Conservation (phyloP, 352 stramenopile species). For the Thalassiosira livingstoniorum region DNA sequence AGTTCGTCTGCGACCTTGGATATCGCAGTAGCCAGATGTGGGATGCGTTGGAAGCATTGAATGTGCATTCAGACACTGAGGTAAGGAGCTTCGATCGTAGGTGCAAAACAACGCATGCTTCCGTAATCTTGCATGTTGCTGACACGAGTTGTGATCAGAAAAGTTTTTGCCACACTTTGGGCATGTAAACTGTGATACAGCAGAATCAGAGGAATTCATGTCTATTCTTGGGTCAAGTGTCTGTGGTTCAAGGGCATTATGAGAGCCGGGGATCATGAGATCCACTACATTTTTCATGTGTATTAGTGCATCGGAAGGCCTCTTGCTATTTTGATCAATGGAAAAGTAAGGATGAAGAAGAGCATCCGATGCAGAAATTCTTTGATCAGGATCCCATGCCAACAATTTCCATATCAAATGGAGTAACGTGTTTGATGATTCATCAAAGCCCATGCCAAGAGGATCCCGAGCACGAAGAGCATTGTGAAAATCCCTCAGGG, state of each 20-base stretch:
- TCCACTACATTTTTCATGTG: constrained; percentile 20
- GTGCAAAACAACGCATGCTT: constrained; percentile 78
- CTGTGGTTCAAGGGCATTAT: constrained; percentile 73
- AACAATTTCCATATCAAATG: constrained; percentile 95
- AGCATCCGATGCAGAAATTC: constrained; percentile 84
- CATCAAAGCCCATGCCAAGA: constrained; percentile 90
- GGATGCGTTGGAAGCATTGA: constrained; percentile 80
- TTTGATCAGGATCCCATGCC: constrained; percentile 91
- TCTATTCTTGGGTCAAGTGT: constrained; percentile 75
- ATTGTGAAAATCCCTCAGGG: constrained; percentile 91
- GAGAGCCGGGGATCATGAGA: constrained; percentile 36
- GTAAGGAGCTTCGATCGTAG: constrained; percentile 68
- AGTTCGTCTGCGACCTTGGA: constrained; percentile 91
- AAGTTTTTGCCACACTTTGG: constrained; percentile 77
- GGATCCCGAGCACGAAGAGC: constrained; percentile 92
- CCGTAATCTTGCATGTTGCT: constrained; percentile 71
- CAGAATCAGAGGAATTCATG: constrained; percentile 49
- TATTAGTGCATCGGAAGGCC: constrained; percentile 5
- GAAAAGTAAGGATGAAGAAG: constrained; percentile 82
- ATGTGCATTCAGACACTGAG: constrained; percentile 81
- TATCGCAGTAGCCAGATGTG: constrained; percentile 87
- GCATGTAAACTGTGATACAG: constrained; percentile 71
- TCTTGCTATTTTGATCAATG: constrained; percentile 9
- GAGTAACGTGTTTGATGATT: constrained; percentile 83
- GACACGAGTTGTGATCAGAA: constrained; percentile 76